Evolutionary conservation across 805 yeast genomes (phyloP).

Genomic region (Saturnispora silvae): DNA sequence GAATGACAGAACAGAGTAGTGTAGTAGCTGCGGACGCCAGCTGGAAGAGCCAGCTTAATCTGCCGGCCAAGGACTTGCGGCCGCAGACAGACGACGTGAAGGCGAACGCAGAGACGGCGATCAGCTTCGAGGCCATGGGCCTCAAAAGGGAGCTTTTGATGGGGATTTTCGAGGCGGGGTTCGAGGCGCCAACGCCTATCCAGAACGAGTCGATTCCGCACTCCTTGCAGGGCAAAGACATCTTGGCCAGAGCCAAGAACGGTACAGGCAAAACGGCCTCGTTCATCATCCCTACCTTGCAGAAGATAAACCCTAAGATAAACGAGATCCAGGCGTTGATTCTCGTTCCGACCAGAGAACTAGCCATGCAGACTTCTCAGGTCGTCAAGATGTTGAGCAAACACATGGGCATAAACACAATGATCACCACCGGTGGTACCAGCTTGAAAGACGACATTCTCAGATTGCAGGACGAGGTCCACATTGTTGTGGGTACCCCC

Average conservation of each 20-base stretch:
- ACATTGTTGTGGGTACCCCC: conserved; percentile 92
- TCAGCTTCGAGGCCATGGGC: conserved; percentile 79
- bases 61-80: conserved; percentile 82
- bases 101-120: conserved; percentile 42
- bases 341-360: conserved; percentile 94
- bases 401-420: conserved; percentile 82
- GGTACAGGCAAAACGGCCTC: conserved; percentile 99
- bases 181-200: conserved; percentile 95
- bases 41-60: conserved; percentile 69
- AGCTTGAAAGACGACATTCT: conserved; percentile 86
- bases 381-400: conserved; percentile 93
- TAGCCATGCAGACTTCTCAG: conserved; percentile 95
- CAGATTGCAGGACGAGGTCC: conserved; percentile 88
- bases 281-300: conserved; percentile 86
- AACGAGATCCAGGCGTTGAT: conserved; percentile 85
- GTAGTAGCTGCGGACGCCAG: too few species aligned
- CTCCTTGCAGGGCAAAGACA: conserved; percentile 90
- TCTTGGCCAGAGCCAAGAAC: conserved; percentile 94
- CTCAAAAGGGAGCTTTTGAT: conserved; percentile 86
- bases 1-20: too few species aligned
- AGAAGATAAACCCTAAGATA: conserved; percentile 74
- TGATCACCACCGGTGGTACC: conserved; percentile 99
- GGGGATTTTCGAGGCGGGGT: conserved; percentile 99
- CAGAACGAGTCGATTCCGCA: conserved; percentile 96
- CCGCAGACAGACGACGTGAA: conserved; percentile 96